Evolutionary conservation across 441 rosid genomes (phyloP), one percentile per base, ranked within the genome.

Genomic region (Omphalea diandra): DNA sequence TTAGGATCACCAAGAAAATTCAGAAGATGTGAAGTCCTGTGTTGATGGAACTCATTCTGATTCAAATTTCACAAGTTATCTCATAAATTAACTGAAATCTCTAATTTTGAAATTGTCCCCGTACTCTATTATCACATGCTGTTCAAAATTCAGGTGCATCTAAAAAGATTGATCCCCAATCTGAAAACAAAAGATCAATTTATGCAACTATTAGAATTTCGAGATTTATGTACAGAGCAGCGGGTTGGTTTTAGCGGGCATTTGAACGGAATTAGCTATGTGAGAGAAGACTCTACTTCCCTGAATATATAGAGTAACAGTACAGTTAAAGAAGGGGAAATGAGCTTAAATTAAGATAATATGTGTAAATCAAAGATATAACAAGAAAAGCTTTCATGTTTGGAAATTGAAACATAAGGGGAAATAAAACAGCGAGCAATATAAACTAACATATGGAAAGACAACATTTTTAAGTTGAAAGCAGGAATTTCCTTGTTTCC

Each of bases 131-230:
- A n/a, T n/a, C n/a, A n/a, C n/a, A n/a, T n/a, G n/a, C n/a, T n/a
- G n/a, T n/a, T n/a, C n/a, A n/a, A n/a, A n/a, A n/a, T n/a, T n/a
- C n/a, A n/a, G n/a, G n/a, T n/a, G n/a, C n/a, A n/a, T n/a, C n/a
- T n/a, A n/a, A n/a, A n/a, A n/a, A n/a, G n/a, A n/a, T n/a, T n/a
- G n/a, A n/a, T 17, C 33, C 65, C 12, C 17, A 32, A 33, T 2
- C 36, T 12, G 27, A 26, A 9, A 17, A 43, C 54, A 63, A 3
- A 17, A 56, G 22, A 27, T 15, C 14, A 63, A 38, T 52, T 24
- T 26, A 18, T 54, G 41, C 55, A 68, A 68, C 71, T 56, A 20
- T 0, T 57, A 44, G 44, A 40, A 40, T 29, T 67, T 58, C 15
- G 43, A 41, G 44, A 31, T 58, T 29, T 46, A 41, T 54, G 24